Evolutionary conservation across 2,329 filamentous ascomycete species (phyloP), one percentile per base, ranked within the genome.

Genomic region (Chlorencoelia australis): DNA sequence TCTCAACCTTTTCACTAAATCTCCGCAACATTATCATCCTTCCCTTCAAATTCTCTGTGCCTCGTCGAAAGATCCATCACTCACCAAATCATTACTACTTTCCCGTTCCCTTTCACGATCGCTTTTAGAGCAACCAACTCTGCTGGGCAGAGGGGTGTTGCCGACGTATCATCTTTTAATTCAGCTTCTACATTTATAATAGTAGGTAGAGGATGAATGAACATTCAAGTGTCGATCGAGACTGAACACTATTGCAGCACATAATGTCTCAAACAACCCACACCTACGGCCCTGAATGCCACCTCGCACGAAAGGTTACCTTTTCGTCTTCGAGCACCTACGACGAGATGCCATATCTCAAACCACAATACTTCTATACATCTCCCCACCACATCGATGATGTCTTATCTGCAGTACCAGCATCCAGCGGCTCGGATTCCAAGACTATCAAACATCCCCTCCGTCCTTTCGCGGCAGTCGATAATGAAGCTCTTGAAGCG

Each of bases 331-430:
- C 42, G 21, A 46, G 44, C n/a, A 55, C 30, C 53, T 56, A 42
- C 52, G 58, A 45, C 51, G 65, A 63, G 35, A 66, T 72, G 16
- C 80, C 82, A 11, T 68, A 73, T 0, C 58, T 82, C 36, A 67
- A 69, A 20, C 70, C 80, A 15, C 83, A 86, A 45, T 94, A 86
- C 63, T 94, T 94, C 61, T 94, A 94, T 59, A 73, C 77, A 10
- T 91, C 86, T 8, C 66, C 77, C 9, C 71, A 89, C 33, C 80
- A 86, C 19, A 87, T 94, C 54, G 87, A 94, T 53, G 87, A 94
- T 53, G 85, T 85, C 16, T 69, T 94, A n/a, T 85, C 82, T 7
- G 73, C 80, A 2, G 62, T 67, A 8, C 58, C 69, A 61, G 53
- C 75, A 58, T 56, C 72, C 54, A 59, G 58, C 16, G 50, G 69